Base-by-base conservation (phyloP, 108 stramenopile species). In the Nitzschia sp. region DNA sequence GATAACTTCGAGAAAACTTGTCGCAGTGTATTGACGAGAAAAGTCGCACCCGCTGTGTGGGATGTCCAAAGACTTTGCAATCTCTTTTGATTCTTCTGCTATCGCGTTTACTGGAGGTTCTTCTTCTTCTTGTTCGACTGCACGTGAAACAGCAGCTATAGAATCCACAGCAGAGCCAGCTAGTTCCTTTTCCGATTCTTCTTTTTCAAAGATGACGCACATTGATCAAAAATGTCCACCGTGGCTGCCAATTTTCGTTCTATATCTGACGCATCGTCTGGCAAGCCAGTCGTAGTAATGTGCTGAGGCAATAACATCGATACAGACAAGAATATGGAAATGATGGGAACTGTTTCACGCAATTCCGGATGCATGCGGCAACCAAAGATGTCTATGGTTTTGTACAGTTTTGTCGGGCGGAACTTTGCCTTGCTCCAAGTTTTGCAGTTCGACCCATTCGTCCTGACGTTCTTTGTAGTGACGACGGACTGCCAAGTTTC, bases 351-450 rank as follows among this genome's bases (percentile, higher is more conserved):
- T 18, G 91, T 95, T n/a, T 93, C 91, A 24, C 86, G 59, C 34
- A 85, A 81, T 66, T 95, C 94, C n/a, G 91, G 90, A n/a, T n/a
- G n/a, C n/a, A 72, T 95, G 84, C 24, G 88, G 89, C 51, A 92
- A 82, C 86, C 86, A 95, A 25, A 91, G 86, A 4, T 32, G 63
- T 26, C 63, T 23, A 3, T 23, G 11, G 6, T 58, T 56, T 26
- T 61, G 54, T 25, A 64, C 49, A 0, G 61, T 36, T 24, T 64
- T 26, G 18, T 66, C 65, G 1, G 59, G 24, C 13, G 21, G 11
- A n/a, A n/a, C n/a, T n/a, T n/a, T n/a, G n/a, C n/a, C n/a, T 1
- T 17, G 57, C 46, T 45, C 46, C n/a, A 24, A 3, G 5, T 35
- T 25, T 35, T 3, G 54, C 24, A 56, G 26, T 13, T 64, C 74